A percentile compares a stretch with the other conserved stretches of the same genome.
phyloP scores from a whole-genome alignment of 805 yeast species.

The Wickerhamomyces queroliae region DNA sequence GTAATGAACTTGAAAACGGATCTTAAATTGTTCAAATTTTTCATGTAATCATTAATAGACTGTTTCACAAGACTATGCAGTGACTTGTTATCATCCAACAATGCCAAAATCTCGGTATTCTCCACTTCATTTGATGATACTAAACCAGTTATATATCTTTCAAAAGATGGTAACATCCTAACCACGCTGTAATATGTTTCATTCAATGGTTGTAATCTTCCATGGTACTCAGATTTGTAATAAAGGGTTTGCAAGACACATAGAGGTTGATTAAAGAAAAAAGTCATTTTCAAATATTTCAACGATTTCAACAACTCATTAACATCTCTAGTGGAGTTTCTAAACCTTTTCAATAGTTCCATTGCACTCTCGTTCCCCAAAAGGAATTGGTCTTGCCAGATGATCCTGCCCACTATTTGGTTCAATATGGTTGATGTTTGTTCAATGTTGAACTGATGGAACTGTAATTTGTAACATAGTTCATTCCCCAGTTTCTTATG shows the following conservation, averaged over 20 bases:
- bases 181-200: constrained; percentile 19
- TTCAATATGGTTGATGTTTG: constrained; percentile 20
- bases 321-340: constrained; percentile 15
- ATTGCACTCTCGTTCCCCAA: constrained; percentile 16
- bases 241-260: constrained; percentile 4
- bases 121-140: constrained; percentile 4
- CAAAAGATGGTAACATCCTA: constrained; percentile 31
- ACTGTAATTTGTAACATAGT: constrained; percentile 8
- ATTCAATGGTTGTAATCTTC: constrained; percentile 1
- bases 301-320: constrained; percentile 19
- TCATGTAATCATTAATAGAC: constrained; percentile 13
- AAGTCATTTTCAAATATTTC: constrained; percentile 20
- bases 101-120: constrained; percentile 4
- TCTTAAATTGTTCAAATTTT: constrained; percentile 12
- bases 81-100: constrained; percentile 17
- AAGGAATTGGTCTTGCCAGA: constrained; percentile 11
- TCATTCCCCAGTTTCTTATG: constrained; percentile 13
- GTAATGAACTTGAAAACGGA: constrained; percentile 15
- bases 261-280: constrained; percentile 19
- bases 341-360: constrained; percentile 16
- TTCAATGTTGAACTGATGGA: constrained; percentile 17
- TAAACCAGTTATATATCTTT: constrained; percentile 13
- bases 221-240: constrained; percentile 4
- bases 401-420: constrained; percentile 13
- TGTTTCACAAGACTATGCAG: constrained; percentile 9